Conservation (phyloP, 2,329 filamentous ascomycete species). For the Ramularia endophylla region DNA sequence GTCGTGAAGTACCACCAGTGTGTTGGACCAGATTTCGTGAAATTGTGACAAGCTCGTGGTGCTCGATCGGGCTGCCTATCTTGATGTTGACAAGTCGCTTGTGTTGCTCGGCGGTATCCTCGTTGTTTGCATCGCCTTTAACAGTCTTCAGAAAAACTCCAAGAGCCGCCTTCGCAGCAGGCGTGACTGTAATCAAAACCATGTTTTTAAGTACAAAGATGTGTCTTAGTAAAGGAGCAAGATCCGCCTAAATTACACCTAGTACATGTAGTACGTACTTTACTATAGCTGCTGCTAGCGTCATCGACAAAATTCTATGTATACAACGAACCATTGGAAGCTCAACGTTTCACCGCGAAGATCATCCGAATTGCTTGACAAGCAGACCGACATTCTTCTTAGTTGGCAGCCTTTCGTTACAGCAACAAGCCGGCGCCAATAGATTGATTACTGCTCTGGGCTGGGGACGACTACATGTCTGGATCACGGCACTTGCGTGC, state of each 20-base stretch:
- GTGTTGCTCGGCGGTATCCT: constrained; percentile 7
- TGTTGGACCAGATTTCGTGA: constrained; percentile 48
- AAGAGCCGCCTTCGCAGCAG: constrained; percentile 60
- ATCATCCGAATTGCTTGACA: too few species aligned
- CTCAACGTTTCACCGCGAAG: too few species aligned
- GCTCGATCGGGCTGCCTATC: constrained; percentile 64
- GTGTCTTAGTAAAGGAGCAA: not conserved
- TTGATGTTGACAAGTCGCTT: constrained; percentile 21
- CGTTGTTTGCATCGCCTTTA: constrained; percentile 6
- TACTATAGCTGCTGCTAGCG: too few species aligned
- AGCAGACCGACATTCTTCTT: not conserved
- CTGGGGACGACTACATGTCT: constrained; percentile 27
- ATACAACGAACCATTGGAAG: too few species aligned
- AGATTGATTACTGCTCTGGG: not conserved
- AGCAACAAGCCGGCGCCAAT: too few species aligned
- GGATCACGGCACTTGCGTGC: constrained; percentile 29
- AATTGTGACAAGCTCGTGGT: constrained; percentile 60
- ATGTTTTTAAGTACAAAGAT: constrained; percentile 38
- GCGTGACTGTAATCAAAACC: constrained; percentile 74
- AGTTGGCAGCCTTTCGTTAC: not conserved
- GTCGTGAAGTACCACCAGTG: constrained; percentile 7
- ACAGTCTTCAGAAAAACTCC: constrained; percentile 25
- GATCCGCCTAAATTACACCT: too few species aligned
- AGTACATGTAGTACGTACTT: too few species aligned
- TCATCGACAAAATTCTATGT: too few species aligned